Conservation (phyloP, 176 grass and related monocot genomes). For the Oropetium thomaeum region DNA sequence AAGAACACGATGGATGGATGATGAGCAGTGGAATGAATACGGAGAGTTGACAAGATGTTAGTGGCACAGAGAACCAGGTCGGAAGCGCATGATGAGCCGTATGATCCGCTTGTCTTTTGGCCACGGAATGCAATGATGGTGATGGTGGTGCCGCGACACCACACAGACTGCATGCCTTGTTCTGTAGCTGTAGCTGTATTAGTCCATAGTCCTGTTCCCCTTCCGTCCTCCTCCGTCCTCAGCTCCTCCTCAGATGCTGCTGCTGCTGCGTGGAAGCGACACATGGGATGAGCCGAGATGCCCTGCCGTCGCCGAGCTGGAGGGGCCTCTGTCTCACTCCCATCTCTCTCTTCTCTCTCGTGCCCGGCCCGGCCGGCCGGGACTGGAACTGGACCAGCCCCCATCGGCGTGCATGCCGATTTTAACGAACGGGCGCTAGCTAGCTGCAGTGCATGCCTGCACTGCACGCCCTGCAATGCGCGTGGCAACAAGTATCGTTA, state of each 20-base stretch:
- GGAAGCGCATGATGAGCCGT: conserved; percentile 36
- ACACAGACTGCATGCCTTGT: background rate
- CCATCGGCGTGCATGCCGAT: background rate
- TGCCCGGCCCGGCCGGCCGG: background rate
- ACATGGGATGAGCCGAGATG: background rate
- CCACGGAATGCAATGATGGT: conserved; percentile 43
- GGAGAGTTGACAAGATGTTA: conserved; percentile 6
- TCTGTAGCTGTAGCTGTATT: background rate
- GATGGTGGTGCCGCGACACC: background rate
- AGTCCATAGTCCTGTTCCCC: background rate
- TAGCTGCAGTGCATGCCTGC: background rate
- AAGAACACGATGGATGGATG: background rate
- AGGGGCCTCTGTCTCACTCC: too few relatives aligned
- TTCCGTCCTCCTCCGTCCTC: background rate
- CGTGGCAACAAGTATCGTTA: background rate
- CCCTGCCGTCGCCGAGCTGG: background rate
- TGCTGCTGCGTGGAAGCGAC: background rate
- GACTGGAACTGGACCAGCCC: background rate
- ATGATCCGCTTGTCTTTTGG: conserved; percentile 45
- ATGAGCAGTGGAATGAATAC: background rate
- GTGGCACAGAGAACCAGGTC: conserved; percentile 2
- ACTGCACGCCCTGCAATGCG: background rate
- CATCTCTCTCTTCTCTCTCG: too few relatives aligned
- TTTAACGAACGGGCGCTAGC: conserved; percentile 1
- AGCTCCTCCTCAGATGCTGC: background rate